Percentiles rank a stretch among this genome's conserved stretches.
phyloP scores from a whole-genome alignment of 805 yeast genomes.

The Saccharomycopsis malanga region DNA sequence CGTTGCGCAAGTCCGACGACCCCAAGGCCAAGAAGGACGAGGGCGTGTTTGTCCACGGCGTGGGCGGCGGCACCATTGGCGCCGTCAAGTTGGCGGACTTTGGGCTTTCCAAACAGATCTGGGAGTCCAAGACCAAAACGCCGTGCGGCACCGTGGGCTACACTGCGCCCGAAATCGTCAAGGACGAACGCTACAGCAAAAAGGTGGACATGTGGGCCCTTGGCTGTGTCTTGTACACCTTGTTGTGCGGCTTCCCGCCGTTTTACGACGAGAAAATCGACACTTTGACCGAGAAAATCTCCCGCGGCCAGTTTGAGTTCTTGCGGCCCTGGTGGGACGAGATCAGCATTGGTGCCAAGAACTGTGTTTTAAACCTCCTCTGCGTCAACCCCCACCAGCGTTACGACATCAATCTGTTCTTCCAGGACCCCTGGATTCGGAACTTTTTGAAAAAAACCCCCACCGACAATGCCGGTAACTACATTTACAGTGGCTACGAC shows the following conservation, averaged over 20 bases:
- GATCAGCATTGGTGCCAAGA: slow-evolving; percentile 59
- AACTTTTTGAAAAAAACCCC: slow-evolving; percentile 19
- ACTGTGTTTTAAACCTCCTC: slow-evolving; percentile 56
- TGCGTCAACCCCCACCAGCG: slow-evolving; percentile 66
- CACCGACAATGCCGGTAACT: slow-evolving; percentile 12
- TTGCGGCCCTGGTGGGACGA: slow-evolving; percentile 89
- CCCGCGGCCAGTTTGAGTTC: slow-evolving; percentile 71
- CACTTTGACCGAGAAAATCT: slow-evolving; percentile 66
- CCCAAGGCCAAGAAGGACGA: slow-evolving; percentile 69
- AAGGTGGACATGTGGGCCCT: slow-evolving; percentile 99
- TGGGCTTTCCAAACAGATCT: slow-evolving; percentile 86
- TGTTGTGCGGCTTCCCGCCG: slow-evolving; percentile 96
- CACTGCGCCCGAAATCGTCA: slow-evolving; percentile 96
- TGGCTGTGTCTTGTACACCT: slow-evolving; percentile 91
- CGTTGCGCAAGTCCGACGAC: slow-evolving; percentile 61
- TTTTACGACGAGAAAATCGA: slow-evolving; percentile 77
- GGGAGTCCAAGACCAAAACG: slow-evolving; percentile 85
- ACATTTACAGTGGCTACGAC: slow-evolving; percentile 18
- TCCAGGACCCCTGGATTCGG: slow-evolving; percentile 70
- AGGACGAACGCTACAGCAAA: slow-evolving; percentile 86
- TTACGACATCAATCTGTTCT: slow-evolving; percentile 64
- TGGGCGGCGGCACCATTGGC: slow-evolving; percentile 94
- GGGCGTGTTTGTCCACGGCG: slow-evolving; percentile 70
- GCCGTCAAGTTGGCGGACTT: slow-evolving; percentile 88
- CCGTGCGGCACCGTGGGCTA: slow-evolving; percentile 99